Evolutionary conservation across 345 rosid species (phyloP).

Genomic region (Cardiospermum halicacabum): DNA sequence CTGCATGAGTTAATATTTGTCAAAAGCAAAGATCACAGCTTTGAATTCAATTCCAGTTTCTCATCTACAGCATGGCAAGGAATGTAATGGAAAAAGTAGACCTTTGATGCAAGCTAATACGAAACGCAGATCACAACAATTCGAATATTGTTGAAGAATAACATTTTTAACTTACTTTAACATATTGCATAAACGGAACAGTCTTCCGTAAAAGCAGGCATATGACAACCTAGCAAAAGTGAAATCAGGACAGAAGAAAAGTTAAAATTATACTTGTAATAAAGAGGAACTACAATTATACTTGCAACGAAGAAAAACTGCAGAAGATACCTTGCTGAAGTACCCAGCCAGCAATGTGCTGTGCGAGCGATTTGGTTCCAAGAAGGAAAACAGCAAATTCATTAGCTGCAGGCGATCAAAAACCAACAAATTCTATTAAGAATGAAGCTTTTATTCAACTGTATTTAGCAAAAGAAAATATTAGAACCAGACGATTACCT

Average conservation of each 20-base stretch:
- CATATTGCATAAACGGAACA: constrained; percentile 62
- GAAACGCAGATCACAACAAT: not conserved
- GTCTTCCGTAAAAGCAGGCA: constrained; percentile 85
- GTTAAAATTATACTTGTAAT: not conserved
- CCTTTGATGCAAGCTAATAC: not conserved
- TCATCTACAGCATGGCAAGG: not conserved
- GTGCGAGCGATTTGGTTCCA: constrained; percentile 60
- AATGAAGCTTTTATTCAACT: constrained; percentile 1
- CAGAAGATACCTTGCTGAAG: constrained; percentile 76
- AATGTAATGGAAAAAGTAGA: not conserved
- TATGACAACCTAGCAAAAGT: constrained; percentile 64
- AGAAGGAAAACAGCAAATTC: constrained; percentile 77
- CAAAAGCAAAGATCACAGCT: not conserved
- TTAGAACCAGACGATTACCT: constrained; percentile 40
- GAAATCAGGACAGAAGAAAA: constrained; percentile 4
- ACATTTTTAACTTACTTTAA: constrained; percentile 51
- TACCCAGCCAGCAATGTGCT: constrained; percentile 75
- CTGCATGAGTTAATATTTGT: not conserved
- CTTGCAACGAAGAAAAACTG: not conserved
- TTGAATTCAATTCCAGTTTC: not conserved
- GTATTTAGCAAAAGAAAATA: constrained; percentile 7
- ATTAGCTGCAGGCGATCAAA: constrained; percentile 56
- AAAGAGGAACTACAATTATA: constrained; percentile 6
- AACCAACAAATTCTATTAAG: constrained; percentile 19
- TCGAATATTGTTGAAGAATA: not conserved